A percentile compares a stretch with the other conserved stretches of the same genome.
These are phyloP conservation scores for Blumeriella jaapii DNA, from an alignment of 2,329 filamentous ascomycete genomes.

Conservation along the genomic window DNA sequence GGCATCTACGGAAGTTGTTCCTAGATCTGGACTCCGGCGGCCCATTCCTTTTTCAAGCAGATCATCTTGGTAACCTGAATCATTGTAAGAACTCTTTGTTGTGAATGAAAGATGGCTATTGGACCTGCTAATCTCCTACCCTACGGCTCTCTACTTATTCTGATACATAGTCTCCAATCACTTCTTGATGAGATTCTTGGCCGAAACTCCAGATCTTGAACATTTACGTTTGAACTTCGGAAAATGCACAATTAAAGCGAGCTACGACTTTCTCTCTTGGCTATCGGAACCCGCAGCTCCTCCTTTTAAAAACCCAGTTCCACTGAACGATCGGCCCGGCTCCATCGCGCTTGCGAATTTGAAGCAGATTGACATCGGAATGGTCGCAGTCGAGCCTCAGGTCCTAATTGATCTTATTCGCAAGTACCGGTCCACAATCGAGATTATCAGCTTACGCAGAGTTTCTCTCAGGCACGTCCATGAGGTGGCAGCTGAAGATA, in stretches of 20 bases:
- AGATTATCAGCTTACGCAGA: conserved; percentile 35
- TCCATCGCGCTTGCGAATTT: conserved; percentile 29
- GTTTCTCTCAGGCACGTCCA: conserved; percentile 18
- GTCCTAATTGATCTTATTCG: conserved; percentile 28
- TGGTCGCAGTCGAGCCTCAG: conserved; percentile 23
- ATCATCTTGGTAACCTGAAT: too few species aligned
- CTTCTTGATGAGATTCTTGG: conserved; percentile 22
- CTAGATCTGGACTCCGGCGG: conserved; percentile 26
- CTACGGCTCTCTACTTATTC: conserved; percentile 16
- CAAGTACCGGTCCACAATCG: conserved; percentile 35
- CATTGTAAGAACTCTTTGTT: too few species aligned
- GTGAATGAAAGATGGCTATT: neutral
- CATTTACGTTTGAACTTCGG: conserved; percentile 43
- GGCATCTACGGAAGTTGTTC: conserved; percentile 35
- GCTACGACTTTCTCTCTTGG: conserved; percentile 8
- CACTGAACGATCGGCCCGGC: conserved; percentile 9
- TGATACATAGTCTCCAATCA: conserved; percentile 17
- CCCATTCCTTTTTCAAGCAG: too few species aligned
- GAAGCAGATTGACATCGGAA: conserved; percentile 35
- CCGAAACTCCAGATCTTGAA: conserved; percentile 32
- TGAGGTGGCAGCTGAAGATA: conserved; percentile 18
- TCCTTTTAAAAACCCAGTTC: neutral
- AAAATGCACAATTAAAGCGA: neutral
- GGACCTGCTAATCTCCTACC: neutral
- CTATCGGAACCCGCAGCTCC: conserved; percentile 3